phyloP scores from a whole-genome alignment of 2,329 filamentous ascomycete genomes.

The Colletotrichum tropicicola region DNA sequence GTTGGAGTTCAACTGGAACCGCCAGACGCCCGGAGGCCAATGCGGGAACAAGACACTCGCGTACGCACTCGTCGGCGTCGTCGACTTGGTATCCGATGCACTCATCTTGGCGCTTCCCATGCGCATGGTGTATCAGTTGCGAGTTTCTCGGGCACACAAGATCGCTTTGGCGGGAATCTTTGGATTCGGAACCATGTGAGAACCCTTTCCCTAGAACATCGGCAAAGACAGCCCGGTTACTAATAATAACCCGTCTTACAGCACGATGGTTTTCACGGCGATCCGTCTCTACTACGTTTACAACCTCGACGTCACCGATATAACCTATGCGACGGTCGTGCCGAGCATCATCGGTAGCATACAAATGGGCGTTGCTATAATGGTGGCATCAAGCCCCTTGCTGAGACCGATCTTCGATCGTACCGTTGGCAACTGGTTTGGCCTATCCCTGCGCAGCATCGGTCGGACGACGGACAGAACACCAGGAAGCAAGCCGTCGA shows the following conservation, averaged over 20 bases:
- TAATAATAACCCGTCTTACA: slow-evolving; percentile 5
- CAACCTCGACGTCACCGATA: slow-evolving; percentile 30
- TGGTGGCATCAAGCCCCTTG: slow-evolving; percentile 31
- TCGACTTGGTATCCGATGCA: slow-evolving; percentile 33
- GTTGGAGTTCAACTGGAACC: not conserved
- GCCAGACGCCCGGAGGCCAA: slow-evolving; percentile 33
- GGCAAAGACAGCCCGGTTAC: not conserved
- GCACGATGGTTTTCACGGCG: slow-evolving; percentile 29
- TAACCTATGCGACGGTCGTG: slow-evolving; percentile 26
- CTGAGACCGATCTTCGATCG: slow-evolving; percentile 32
- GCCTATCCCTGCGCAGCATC: not conserved
- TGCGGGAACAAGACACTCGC: slow-evolving; percentile 30
- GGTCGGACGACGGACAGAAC: not conserved
- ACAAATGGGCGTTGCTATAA: slow-evolving; percentile 32
- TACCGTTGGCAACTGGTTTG: slow-evolving; percentile 19
- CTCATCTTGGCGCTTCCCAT: slow-evolving; percentile 31
- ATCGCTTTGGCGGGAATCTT: slow-evolving; percentile 31
- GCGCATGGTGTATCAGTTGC: slow-evolving; percentile 27
- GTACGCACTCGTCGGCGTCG: slow-evolving; percentile 30
- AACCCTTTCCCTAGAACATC: not conserved
- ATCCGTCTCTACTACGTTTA: slow-evolving; percentile 32
- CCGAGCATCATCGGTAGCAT: slow-evolving; percentile 25
- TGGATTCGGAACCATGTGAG: slow-evolving; percentile 31
- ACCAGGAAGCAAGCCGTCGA: not conserved
- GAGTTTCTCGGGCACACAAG: slow-evolving; percentile 28